Evolutionary conservation across 1,284 basidiomycete species (phyloP), one percentile per base, ranked within the genome.

Genomic region (Apiotrichum porosum): DNA sequence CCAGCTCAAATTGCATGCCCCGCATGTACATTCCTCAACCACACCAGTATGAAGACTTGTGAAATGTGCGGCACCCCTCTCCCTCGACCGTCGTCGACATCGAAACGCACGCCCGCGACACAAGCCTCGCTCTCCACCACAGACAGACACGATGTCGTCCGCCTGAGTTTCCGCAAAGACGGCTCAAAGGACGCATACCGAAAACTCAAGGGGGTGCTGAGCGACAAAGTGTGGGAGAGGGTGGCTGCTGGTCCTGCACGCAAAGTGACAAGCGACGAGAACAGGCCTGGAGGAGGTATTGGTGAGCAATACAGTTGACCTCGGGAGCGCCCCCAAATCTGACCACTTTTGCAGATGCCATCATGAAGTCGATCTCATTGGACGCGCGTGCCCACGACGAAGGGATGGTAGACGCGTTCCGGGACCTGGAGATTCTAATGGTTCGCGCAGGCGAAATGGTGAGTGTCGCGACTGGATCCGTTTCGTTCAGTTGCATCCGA

Each of bases 381-480:
- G 81, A 81, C n/a, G 81, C 82, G 4, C 79, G 83, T 54, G 78
- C 78, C 12, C 77, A 83, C 14, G 79, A 83, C 42, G 80, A 79
- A 8, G 79, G 83, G 55, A 83, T 97, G 77, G 79, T 81, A 38
- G 81, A 83, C 58, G 88, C 92, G 0, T 79, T 98, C 42, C 79
- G 83, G 58, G 94, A 97, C 65, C 79, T 98, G 21, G 90, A 97
- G 65, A 85, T 87, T 1, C 77, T 98, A 35, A 93, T 89, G 86
- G 77, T 85, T 42, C 88, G 92, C 68, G 92, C 93, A 0, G 86
- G 84, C 58, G 88, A 92, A 59, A 97, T 98, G 85, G 92, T 89
- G 35, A 44, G 63, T 59, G 17, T 18, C 26, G 14, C 15, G 19
- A 1, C 3, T 4, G 10, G 4, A 5, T 8, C 9, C 9, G 9